Conservation (phyloP, 441 rosid genomes). For the Adansonia gregorii region DNA sequence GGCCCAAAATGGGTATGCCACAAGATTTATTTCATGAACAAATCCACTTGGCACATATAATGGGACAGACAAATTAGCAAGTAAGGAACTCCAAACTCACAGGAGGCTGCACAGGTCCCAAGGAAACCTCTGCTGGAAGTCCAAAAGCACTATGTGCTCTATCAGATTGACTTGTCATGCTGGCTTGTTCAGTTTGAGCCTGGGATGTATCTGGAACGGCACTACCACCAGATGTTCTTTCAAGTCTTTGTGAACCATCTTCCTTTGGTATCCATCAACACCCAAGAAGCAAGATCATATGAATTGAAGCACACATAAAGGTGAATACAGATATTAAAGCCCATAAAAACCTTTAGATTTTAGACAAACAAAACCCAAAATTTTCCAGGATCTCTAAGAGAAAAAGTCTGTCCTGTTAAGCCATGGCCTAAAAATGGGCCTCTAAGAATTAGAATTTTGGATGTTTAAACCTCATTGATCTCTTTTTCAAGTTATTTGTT, state of each 20-base stretch:
- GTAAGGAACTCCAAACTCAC: slow-evolving; percentile 46
- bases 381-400: slow-evolving; percentile 14
- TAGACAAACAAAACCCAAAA: slow-evolving; percentile 1
- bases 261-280: slow-evolving; percentile 41
- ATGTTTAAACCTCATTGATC: neutral
- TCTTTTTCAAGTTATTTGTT: neutral
- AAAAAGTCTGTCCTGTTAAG: neutral
- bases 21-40: slow-evolving; percentile 13
- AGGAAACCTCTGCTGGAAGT: slow-evolving; percentile 53
- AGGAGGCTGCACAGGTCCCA: slow-evolving; percentile 63
- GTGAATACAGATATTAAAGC: neutral
- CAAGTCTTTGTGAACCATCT: slow-evolving; percentile 45
- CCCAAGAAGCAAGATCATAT: slow-evolving; percentile 6
- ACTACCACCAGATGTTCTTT: slow-evolving; percentile 49
- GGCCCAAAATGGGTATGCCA: slow-evolving; percentile 21
- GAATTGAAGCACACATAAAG: neutral
- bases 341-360: neutral
- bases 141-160: slow-evolving; percentile 57
- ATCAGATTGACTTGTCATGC: slow-evolving; percentile 49
- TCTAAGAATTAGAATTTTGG: neutral
- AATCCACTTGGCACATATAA: neutral
- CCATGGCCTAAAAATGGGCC: neutral
- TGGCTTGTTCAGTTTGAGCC: slow-evolving; percentile 49
- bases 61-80: neutral
- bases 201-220: slow-evolving; percentile 36